Evolutionary conservation across 495 filamentous ascomycete species (phyloP).

Genomic region (Talaromyces ruber): DNA sequence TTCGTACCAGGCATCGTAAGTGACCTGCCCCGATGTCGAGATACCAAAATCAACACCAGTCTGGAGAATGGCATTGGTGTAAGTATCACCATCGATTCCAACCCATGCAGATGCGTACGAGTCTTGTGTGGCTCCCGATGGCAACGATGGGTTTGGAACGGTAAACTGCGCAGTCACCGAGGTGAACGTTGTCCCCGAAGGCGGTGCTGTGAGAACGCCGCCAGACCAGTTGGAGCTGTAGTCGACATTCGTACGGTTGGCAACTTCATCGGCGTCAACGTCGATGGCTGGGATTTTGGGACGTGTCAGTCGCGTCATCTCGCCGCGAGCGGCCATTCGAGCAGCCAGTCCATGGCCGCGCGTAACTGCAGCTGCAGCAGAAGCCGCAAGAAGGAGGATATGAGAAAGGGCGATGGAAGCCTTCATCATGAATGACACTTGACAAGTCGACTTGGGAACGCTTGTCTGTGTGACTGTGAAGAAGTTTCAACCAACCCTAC

Average conservation of each 20-base stretch:
- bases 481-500: neutral
- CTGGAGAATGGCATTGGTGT: conserved; percentile 48
- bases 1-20: conserved; percentile 56
- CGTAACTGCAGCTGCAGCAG: conserved; percentile 18
- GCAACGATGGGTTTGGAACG: conserved; percentile 42
- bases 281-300: conserved; percentile 19
- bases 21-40: conserved; percentile 18
- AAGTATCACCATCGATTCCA: conserved; percentile 54
- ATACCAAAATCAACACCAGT: conserved; percentile 54
- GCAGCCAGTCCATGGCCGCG: conserved; percentile 13
- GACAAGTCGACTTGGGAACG: neutral
- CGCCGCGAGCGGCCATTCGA: conserved; percentile 7
- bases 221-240: conserved; percentile 58
- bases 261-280: conserved; percentile 8
- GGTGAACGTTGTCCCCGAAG: conserved; percentile 33
- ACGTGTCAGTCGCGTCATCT: conserved; percentile 12
- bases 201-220: conserved; percentile 37
- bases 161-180: conserved; percentile 48
- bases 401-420: neutral
- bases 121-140: conserved; percentile 22
- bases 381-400: conserved; percentile 14
- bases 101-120: conserved; percentile 50
- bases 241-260: conserved; percentile 22
- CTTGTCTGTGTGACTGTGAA: neutral
- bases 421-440: neutral